These are phyloP conservation scores for Aspergillus sp. DNA, from an alignment of 2,329 filamentous ascomycete species.

Conservation along the genomic window DNA sequence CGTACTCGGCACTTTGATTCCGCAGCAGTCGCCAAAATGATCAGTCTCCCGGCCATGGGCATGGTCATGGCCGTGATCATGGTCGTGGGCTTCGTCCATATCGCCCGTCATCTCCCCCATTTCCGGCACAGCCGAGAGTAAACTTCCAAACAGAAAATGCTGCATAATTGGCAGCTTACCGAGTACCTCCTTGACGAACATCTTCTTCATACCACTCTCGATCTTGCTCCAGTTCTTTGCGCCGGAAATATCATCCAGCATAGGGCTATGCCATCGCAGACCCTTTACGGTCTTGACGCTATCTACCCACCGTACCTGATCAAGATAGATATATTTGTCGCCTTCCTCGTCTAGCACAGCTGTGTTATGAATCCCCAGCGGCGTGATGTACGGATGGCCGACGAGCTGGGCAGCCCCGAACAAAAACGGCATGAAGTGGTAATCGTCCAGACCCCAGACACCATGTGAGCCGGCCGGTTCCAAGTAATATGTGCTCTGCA, in stretches of 20 bases:
- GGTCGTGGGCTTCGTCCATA: slow-evolving; percentile 57
- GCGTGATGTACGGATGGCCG: slow-evolving; percentile 77
- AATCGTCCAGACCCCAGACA: slow-evolving; percentile 97
- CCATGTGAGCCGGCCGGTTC: slow-evolving; percentile 96
- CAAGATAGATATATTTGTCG: slow-evolving; percentile 81
- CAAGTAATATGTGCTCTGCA: slow-evolving; percentile 92
- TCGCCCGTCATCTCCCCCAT: slow-evolving; percentile 61
- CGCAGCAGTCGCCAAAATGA: slow-evolving; percentile 93
- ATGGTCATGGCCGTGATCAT: slow-evolving; percentile 65
- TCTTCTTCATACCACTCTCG: slow-evolving; percentile 89
- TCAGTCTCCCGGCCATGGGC: slow-evolving; percentile 56
- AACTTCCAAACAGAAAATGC: slow-evolving; percentile 88
- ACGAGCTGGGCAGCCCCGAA: slow-evolving; percentile 90
- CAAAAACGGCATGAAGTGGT: slow-evolving; percentile 93
- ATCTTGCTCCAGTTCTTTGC: slow-evolving; percentile 90
- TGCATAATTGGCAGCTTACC: slow-evolving; percentile 97
- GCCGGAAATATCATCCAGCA: slow-evolving; percentile 95
- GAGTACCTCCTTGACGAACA: slow-evolving; percentile 92
- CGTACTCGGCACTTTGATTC: slow-evolving; percentile 94
- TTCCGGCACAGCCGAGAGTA: slow-evolving; percentile 74
- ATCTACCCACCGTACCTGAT: slow-evolving; percentile 92
- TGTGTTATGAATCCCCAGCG: slow-evolving; percentile 79
- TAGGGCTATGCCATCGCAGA: slow-evolving; percentile 92
- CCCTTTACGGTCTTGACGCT: slow-evolving; percentile 94
- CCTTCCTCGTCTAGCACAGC: slow-evolving; percentile 83